Evolutionary conservation across 2,329 filamentous ascomycete species (phyloP), one percentile per base, ranked within the genome.

Genomic region (Monosporascus cannonballus): DNA sequence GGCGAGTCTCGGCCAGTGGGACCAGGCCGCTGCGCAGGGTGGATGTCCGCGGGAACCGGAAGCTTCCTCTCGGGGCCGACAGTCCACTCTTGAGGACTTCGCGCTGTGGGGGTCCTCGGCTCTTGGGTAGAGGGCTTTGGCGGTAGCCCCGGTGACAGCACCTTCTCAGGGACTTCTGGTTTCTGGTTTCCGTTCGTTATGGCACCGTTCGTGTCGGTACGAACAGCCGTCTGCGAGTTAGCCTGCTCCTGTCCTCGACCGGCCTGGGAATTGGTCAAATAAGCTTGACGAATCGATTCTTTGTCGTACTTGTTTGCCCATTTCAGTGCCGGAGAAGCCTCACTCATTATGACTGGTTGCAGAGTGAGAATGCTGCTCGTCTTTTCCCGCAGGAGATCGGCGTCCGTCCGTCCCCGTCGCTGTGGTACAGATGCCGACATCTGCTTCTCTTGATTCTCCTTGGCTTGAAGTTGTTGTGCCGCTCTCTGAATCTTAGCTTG

Each of bases 261-360:
- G 42, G 87, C 85, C 59, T 78, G 83, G 47, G 73, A 75, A 65
- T 95, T 86, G 46, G 84, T 82, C 49, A 97, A 77, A 69, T 97
- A 97, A n/a, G 89, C 85, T 58, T 90, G 85, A 51, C 91, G 85
- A 56, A 96, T 86, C 7, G 86, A 78, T 63, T 94, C 86, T 71
- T 94, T 95, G 71, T 97, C 94, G 67, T 96, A 97, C 63, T 91
- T 91, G 69, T 80, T 93, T 34, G 93, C 90, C 94, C 94, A 99
- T 70, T 96, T 96, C 85, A 99, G 87, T 1, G 94, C 94, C 24
- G 91, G 89, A 8, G 89, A 94, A 18, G 92, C 93, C 68, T 96
- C 94, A 50, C 79, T 90, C 64, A 92, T 78, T 56, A 97, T 87
- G 50, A 85, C 81, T 1, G 91, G 88, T 66, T 96, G 92, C 47